phyloP scores from a whole-genome alignment of 495 filamentous ascomycete genomes.

The Hyaloscypha hepaticicola region DNA sequence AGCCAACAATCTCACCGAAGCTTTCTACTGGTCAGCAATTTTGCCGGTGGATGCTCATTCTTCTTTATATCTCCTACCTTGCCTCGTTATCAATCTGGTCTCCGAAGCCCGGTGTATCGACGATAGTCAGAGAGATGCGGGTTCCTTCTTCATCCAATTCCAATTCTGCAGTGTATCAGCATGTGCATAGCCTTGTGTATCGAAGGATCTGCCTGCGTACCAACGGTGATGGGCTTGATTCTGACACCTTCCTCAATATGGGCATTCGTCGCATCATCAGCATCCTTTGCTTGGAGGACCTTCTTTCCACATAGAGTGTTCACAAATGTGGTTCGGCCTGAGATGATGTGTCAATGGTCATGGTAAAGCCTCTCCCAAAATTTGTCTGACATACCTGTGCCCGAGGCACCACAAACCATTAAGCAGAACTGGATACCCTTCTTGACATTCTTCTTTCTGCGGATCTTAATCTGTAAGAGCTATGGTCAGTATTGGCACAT shows the following conservation, averaged over 20 bases:
- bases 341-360: conserved; percentile 13
- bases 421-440: conserved; percentile 99
- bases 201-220: conserved; percentile 49
- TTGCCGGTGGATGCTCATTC: not conserved
- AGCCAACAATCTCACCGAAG: conserved; percentile 96
- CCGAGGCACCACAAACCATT: conserved; percentile 99
- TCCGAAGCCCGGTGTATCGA: conserved; percentile 97
- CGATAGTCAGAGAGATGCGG: conserved; percentile 94
- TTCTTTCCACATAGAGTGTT: conserved; percentile 97
- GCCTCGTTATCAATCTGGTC: conserved; percentile 99
- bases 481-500: conserved; percentile 27
- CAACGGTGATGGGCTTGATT: conserved; percentile 98
- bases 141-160: conserved; percentile 98
- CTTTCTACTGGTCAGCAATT: conserved; percentile 42
- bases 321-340: conserved; percentile 97
- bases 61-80: conserved; percentile 57
- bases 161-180: conserved; percentile 62
- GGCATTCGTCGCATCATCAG: conserved; percentile 82
- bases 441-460: conserved; percentile 99
- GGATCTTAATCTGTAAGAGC: conserved; percentile 76
- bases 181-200: not conserved
- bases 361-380: not conserved
- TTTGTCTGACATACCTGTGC: conserved; percentile 71
- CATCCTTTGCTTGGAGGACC: conserved; percentile 84
- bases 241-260: conserved; percentile 95